These are phyloP conservation scores for Metschnikowia lachancei DNA, from an alignment of 805 yeast genomes.

Conservation along the genomic window DNA sequence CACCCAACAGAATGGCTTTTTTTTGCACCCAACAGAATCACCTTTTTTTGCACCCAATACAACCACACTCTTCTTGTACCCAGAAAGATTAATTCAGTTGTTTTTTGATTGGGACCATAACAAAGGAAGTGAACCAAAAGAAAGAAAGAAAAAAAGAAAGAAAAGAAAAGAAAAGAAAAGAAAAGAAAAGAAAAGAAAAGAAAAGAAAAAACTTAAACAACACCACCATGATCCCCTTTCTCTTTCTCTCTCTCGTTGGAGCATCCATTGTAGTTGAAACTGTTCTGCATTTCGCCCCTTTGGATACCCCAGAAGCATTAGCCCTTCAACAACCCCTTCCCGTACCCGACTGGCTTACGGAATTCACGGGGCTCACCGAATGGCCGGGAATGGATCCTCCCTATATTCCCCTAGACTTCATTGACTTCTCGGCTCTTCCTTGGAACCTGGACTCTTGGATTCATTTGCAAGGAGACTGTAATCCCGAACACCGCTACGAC, in stretches of 20 bases:
- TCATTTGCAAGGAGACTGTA: constrained; percentile 61
- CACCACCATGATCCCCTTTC: constrained; percentile 1
- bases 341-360: constrained; percentile 77
- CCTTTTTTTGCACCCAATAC: background rate
- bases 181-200: background rate
- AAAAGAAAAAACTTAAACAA: too few relatives aligned
- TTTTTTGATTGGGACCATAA: too few relatives aligned
- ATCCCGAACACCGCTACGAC: constrained; percentile 38
- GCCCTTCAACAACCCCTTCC: constrained; percentile 33
- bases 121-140: too few relatives aligned
- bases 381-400: constrained; percentile 94
- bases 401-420: constrained; percentile 74
- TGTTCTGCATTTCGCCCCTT: constrained; percentile 5
- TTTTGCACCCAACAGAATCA: background rate
- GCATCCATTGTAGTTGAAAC: constrained; percentile 2
- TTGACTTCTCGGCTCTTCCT: constrained; percentile 56
- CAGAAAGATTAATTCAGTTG: background rate
- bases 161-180: background rate
- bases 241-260: constrained; percentile 1
- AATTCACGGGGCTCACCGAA: constrained; percentile 63
- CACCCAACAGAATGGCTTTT: background rate
- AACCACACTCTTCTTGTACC: background rate
- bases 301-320: constrained; percentile 12
- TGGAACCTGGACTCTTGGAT: constrained; percentile 29
- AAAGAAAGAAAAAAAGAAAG: background rate